Evolutionary conservation across 1,284 basidiomycete species (phyloP).

Genomic region (Pseudozyma hubeiensis): DNA sequence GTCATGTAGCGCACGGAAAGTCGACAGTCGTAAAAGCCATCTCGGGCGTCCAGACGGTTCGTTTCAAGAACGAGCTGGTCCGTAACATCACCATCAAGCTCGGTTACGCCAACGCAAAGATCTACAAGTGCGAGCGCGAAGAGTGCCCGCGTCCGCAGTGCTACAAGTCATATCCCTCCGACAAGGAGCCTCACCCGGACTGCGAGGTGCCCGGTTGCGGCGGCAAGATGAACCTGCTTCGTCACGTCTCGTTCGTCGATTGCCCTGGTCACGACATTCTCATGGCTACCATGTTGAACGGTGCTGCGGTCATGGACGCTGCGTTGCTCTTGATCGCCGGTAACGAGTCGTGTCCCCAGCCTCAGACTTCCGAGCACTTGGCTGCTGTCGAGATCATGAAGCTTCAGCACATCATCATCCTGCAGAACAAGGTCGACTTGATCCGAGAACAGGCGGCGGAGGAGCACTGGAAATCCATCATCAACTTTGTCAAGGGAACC

Average conservation of each 20-base stretch:
- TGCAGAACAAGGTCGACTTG: slow-evolving; percentile 75
- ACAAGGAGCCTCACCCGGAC: slow-evolving; percentile 91
- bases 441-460: slow-evolving; percentile 67
- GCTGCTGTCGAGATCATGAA: slow-evolving; percentile 99
- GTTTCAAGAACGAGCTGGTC: slow-evolving; percentile 91
- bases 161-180: slow-evolving; percentile 91
- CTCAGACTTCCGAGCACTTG: slow-evolving; percentile 97
- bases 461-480: slow-evolving; percentile 67
- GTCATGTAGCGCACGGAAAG: slow-evolving; percentile 82
- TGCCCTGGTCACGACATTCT: slow-evolving; percentile 74
- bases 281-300: slow-evolving; percentile 99
- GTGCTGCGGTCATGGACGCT: slow-evolving; percentile 98
- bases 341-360: slow-evolving; percentile 98
- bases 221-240: slow-evolving; percentile 87
- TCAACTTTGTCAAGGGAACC: slow-evolving; percentile 74
- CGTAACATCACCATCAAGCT: slow-evolving; percentile 99
- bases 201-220: slow-evolving; percentile 94
- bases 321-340: slow-evolving; percentile 93
- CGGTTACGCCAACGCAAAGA: slow-evolving; percentile 98
- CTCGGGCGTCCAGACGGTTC: slow-evolving; percentile 97
- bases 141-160: slow-evolving; percentile 92
- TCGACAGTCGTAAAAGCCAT: slow-evolving; percentile 99
- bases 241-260: slow-evolving; percentile 88
- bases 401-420: slow-evolving; percentile 95
- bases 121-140: slow-evolving; percentile 96